Percentiles rank a stretch among this genome's conserved stretches.
These are phyloP conservation scores for Dipteronia sinensis DNA, from an alignment of 345 rosid genomes.

Conservation along the genomic window DNA sequence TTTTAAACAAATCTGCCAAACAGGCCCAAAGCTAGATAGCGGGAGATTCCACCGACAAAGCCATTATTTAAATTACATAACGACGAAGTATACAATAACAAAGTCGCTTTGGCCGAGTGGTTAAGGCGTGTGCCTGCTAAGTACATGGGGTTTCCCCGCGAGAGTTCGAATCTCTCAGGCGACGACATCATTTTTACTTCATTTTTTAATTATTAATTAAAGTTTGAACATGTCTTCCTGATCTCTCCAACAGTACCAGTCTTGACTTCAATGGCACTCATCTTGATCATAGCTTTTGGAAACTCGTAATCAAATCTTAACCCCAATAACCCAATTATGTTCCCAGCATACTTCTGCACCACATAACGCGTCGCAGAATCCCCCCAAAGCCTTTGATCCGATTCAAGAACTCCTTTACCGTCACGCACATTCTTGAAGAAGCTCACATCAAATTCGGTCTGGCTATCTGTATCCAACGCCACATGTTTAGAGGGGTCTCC, in stretches of 20 bases:
- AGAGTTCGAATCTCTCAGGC: constrained; percentile 83
- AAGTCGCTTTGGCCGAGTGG: constrained; percentile 84
- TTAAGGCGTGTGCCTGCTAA: constrained; percentile 85
- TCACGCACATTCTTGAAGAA: constrained; percentile 64
- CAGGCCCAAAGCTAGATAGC: too few relatives aligned
- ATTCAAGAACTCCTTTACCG: constrained; percentile 68
- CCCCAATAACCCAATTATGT: constrained; percentile 58
- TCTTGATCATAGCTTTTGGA: constrained; percentile 67
- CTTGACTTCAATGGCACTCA: constrained; percentile 75
- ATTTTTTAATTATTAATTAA: constrained; percentile 29
- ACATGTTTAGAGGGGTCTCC: constrained; percentile 64
- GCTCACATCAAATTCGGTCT: constrained; percentile 49
- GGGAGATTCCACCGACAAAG: too few relatives aligned
- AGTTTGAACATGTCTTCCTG: constrained; percentile 64
- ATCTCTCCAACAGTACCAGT: constrained; percentile 63
- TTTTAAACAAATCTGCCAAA: too few relatives aligned
- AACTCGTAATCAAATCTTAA: constrained; percentile 63
- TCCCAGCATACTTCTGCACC: constrained; percentile 59
- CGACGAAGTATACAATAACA: too few relatives aligned
- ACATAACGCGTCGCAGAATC: constrained; percentile 45
- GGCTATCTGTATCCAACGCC: constrained; percentile 58
- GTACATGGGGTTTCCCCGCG: constrained; percentile 73
- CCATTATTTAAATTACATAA: too few relatives aligned
- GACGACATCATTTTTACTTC: constrained; percentile 29
- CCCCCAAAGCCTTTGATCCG: constrained; percentile 75